Percentiles rank a stretch among this genome's conserved stretches.
phyloP scores from a whole-genome alignment of 805 yeast genomes.

The Suhomyces canberraensis region DNA sequence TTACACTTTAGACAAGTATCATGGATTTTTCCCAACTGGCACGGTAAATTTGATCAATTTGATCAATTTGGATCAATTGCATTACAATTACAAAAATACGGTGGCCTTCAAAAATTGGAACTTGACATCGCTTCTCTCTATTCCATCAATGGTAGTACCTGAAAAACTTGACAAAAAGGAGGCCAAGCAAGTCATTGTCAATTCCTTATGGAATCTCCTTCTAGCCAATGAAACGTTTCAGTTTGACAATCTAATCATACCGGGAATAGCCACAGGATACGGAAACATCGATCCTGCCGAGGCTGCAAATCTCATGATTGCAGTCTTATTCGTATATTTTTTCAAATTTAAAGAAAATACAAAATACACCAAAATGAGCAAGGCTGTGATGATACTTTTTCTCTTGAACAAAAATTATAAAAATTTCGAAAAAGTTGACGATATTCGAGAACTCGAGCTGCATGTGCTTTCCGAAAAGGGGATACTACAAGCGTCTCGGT shows the following conservation, averaged over 20 bases:
- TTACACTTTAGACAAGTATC: slow-evolving; percentile 9
- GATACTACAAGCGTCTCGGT: neutral
- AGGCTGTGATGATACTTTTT: slow-evolving; percentile 17
- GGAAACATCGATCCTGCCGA: slow-evolving; percentile 16
- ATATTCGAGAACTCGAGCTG: slow-evolving; percentile 4
- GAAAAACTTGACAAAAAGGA: slow-evolving; percentile 6
- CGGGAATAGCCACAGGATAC: slow-evolving; percentile 28
- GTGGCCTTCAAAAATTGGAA: slow-evolving; percentile 9
- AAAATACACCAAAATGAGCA: slow-evolving; percentile 9
- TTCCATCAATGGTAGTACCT: slow-evolving; percentile 28
- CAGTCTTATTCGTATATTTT: slow-evolving; percentile 17
- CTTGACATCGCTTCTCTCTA: slow-evolving; percentile 8
- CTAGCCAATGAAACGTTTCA: slow-evolving; percentile 1
- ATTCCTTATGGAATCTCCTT: slow-evolving; percentile 21
- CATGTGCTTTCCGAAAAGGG: neutral
- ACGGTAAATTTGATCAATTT: slow-evolving; percentile 10
- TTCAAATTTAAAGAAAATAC: slow-evolving; percentile 3
- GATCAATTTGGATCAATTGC: slow-evolving; percentile 11
- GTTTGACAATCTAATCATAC: slow-evolving; percentile 17
- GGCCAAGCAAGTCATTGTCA: slow-evolving; percentile 13
- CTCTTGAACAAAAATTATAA: slow-evolving; percentile 18
- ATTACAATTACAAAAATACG: slow-evolving; percentile 8
- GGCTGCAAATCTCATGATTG: slow-evolving; percentile 19
- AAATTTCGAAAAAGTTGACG: slow-evolving; percentile 10
- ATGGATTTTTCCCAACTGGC: slow-evolving; percentile 20